phyloP scores from a whole-genome alignment of 495 filamentous ascomycete genomes.

The Paragyromitra xinjiangensis region DNA sequence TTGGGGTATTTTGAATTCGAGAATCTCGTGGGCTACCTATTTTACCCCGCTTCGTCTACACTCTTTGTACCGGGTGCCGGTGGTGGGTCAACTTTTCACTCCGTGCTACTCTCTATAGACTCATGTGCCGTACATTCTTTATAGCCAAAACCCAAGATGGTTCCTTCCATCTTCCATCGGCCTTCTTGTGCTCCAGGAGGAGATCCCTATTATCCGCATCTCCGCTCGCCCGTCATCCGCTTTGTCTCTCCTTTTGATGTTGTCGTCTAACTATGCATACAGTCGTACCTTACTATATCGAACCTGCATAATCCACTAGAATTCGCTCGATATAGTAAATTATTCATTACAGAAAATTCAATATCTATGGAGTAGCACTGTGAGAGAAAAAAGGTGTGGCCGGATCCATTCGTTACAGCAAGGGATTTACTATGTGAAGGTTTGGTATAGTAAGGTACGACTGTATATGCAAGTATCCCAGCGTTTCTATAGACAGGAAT shows the following conservation, averaged over 20 bases:
- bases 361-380: background rate
- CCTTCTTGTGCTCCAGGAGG: background rate
- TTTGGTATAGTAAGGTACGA: background rate
- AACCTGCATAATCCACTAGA: background rate
- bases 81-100: no score
- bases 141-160: background rate
- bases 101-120: background rate
- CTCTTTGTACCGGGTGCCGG: background rate
- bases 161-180: background rate
- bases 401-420: background rate
- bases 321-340: background rate
- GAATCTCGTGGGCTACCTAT: background rate
- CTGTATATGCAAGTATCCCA: background rate
- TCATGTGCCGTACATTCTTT: background rate
- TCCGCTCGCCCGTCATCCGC: background rate
- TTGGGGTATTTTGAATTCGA: background rate
- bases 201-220: background rate
- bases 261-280: background rate
- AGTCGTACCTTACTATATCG: background rate
- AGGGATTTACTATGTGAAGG: background rate
- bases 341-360: background rate
- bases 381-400: background rate
- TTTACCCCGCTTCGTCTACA: background rate
- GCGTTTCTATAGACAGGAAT: background rate
- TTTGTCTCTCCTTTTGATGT: background rate